Evolutionary conservation across 1,284 basidiomycete genomes (phyloP).

Genomic region (Heterobasidion occidentale): DNA sequence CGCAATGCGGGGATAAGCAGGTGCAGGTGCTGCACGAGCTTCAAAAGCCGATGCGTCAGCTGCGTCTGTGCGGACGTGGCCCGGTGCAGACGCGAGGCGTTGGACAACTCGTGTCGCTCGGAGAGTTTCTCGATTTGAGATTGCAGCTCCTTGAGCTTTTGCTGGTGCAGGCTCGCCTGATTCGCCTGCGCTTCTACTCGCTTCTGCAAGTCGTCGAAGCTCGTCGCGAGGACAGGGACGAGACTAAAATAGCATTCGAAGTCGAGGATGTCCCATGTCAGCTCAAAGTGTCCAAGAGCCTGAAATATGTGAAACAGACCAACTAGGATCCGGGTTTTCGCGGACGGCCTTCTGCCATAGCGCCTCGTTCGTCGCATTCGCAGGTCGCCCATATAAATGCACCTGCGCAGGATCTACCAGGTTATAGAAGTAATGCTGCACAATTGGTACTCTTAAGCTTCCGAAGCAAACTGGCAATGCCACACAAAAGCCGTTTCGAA

Average conservation of each 20-base stretch:
- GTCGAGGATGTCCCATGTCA: constrained; percentile 5
- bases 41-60: constrained; percentile 67
- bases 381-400: constrained; percentile 64
- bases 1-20: constrained; percentile 73
- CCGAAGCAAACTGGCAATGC: constrained; percentile 2
- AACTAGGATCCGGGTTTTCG: constrained; percentile 78
- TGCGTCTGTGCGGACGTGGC: constrained; percentile 66
- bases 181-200: constrained; percentile 75
- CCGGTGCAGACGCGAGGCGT: constrained; percentile 61
- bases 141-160: constrained; percentile 50
- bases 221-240: constrained; percentile 76
- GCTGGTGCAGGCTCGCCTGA: constrained; percentile 63
- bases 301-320: constrained; percentile 38
- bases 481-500: background rate
- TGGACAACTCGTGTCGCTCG: constrained; percentile 62
- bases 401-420: constrained; percentile 72
- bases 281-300: background rate
- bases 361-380: constrained; percentile 66
- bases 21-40: constrained; percentile 71
- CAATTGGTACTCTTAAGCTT: background rate
- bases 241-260: constrained; percentile 39
- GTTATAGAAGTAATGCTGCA: constrained; percentile 80
- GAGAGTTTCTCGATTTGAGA: constrained; percentile 52
- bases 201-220: constrained; percentile 77
- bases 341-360: constrained; percentile 76